A percentile compares a stretch with the other conserved stretches of the same genome.
phyloP scores from a whole-genome alignment of 306 rosid species.

The Castanopsis chinensis region DNA sequence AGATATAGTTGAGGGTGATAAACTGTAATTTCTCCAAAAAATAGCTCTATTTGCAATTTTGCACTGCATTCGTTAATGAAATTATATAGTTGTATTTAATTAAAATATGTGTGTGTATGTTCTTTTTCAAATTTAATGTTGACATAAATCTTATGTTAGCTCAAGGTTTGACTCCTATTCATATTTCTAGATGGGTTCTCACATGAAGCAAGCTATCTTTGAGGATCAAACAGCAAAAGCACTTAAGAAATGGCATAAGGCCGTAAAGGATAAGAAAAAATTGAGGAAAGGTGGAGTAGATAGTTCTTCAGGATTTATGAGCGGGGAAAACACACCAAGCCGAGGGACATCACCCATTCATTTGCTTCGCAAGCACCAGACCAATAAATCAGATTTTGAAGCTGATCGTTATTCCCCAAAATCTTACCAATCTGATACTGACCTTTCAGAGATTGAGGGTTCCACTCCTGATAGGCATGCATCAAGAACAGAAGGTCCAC shows the following conservation, averaged over 20 bases:
- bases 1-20: no score
- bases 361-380: constrained; percentile 47
- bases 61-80: no score
- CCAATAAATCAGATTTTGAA: constrained; percentile 38
- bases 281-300: constrained; percentile 31
- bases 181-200: constrained; percentile 68
- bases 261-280: constrained; percentile 43
- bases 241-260: constrained; percentile 62
- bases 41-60: no score
- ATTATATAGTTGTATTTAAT: no score
- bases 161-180: neutral
- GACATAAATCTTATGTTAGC: no score
- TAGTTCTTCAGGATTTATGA: constrained; percentile 31
- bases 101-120: no score
- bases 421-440: constrained; percentile 56
- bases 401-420: constrained; percentile 41
- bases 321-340: constrained; percentile 64
- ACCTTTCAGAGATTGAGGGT: constrained; percentile 39
- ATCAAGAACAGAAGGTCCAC: neutral
- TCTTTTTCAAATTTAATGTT: no score
- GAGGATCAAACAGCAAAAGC: constrained; percentile 72
- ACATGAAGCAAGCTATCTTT: constrained; percentile 62
- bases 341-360: constrained; percentile 55
- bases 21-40: no score
- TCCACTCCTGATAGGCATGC: neutral